phyloP scores from a whole-genome alignment of 2,329 filamentous ascomycete genomes.

The Cladorrhinum sp. region DNA sequence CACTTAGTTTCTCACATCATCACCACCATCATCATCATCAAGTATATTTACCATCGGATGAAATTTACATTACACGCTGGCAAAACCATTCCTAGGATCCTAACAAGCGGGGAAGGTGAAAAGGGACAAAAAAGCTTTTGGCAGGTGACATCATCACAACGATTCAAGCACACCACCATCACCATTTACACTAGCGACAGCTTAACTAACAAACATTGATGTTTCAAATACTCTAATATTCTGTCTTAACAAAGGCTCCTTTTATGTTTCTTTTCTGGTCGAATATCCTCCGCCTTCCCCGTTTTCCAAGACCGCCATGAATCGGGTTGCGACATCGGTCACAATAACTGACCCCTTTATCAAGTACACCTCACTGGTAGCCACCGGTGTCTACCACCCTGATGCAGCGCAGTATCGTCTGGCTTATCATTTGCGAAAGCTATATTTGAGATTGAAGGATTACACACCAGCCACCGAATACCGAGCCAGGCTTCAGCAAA shows the following conservation, averaged over 20 bases:
- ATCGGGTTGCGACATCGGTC: conserved; percentile 44
- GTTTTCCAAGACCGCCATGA: conserved; percentile 28
- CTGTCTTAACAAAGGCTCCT: too few relatives aligned
- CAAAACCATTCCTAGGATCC: background rate
- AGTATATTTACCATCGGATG: too few relatives aligned
- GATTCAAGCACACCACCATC: conserved; percentile 3
- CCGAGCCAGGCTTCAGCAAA: conserved; percentile 58
- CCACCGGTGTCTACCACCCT: conserved; percentile 62
- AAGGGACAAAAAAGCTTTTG: background rate
- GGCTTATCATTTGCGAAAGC: conserved; percentile 71
- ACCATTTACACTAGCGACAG: too few relatives aligned
- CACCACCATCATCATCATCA: too few relatives aligned
- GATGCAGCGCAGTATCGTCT: conserved; percentile 71
- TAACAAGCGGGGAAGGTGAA: too few relatives aligned
- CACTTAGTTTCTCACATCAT: too few relatives aligned
- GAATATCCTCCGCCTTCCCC: background rate
- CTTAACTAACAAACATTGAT: too few relatives aligned
- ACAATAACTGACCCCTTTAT: conserved; percentile 70
- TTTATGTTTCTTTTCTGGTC: background rate
- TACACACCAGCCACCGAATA: conserved; percentile 73
- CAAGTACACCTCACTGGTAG: conserved; percentile 69
- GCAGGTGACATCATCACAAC: conserved; percentile 11
- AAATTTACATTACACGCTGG: background rate
- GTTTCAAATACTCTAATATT: too few relatives aligned
- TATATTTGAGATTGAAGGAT: conserved; percentile 73